Conservation (phyloP, 441 rosid genomes). For the Populus hybrid region DNA sequence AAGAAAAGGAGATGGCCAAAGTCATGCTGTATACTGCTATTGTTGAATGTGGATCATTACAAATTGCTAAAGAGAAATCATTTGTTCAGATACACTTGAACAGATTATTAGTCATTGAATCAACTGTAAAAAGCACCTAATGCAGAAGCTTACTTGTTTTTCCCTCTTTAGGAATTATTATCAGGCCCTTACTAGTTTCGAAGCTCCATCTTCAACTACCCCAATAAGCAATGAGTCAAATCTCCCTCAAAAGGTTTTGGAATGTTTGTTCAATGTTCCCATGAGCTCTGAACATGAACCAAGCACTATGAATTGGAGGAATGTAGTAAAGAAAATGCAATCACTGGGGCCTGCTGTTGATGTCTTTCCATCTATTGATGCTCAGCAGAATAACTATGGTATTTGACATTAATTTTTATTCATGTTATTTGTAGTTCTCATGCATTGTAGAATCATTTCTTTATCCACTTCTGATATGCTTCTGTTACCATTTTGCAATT, state of each 20-base stretch:
- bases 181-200: constrained; percentile 42
- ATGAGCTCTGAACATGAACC: constrained; percentile 66
- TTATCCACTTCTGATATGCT: neutral
- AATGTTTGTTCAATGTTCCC: constrained; percentile 66
- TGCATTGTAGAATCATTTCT: neutral
- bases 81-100: neutral
- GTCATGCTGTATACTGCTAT: neutral
- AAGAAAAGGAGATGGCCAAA: neutral
- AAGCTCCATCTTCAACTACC: constrained; percentile 36
- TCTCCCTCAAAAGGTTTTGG: constrained; percentile 82
- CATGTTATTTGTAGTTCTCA: constrained; percentile 11
- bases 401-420: constrained; percentile 25
- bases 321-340: constrained; percentile 77
- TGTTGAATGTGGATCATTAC: neutral
- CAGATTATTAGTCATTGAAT: neutral
- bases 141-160: constrained; percentile 12
- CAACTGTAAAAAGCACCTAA: neutral
- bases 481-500: constrained; percentile 26
- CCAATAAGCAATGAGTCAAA: constrained; percentile 34
- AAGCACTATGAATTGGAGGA: constrained; percentile 76
- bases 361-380: constrained; percentile 39
- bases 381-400: constrained; percentile 47
- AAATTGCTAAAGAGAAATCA: neutral
- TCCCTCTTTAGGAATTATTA: constrained; percentile 47
- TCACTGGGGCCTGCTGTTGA: constrained; percentile 51